Evolutionary conservation across 2,329 filamentous ascomycete genomes (phyloP).

Genomic region (Capronia americana): DNA sequence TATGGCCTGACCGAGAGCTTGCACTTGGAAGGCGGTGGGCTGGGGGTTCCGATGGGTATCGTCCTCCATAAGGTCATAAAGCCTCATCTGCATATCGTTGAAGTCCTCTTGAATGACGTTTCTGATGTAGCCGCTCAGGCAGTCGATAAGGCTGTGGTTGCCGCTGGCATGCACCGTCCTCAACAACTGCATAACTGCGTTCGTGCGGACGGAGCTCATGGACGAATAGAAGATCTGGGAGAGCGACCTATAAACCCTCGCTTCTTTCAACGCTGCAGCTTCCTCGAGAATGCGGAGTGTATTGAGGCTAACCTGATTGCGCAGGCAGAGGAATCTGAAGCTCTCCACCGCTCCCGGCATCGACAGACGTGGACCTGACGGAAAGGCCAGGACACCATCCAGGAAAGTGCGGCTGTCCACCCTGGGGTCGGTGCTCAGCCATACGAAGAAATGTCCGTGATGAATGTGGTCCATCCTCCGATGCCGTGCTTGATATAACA

Average conservation of each 20-base stretch:
- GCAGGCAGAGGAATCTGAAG: conserved; percentile 6
- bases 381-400: neutral
- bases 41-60: neutral
- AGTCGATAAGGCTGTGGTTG: neutral
- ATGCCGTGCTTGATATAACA: neutral
- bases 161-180: neutral
- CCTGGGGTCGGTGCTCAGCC: neutral
- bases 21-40: neutral
- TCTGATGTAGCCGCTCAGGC: conserved; percentile 1
- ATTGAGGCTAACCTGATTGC: neutral
- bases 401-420: neutral
- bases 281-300: neutral
- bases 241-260: neutral
- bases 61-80: neutral
- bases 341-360: neutral
- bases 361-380: neutral
- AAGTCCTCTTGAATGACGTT: conserved; percentile 1
- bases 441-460: neutral
- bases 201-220: neutral
- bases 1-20: neutral
- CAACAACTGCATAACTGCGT: neutral
- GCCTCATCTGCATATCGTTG: neutral
- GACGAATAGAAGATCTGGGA: neutral
- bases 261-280: neutral
- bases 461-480: neutral